A percentile compares a stretch with the other conserved stretches of the same genome.
Conservation (phyloP, 1,139 yeast genomes). For the Arxiozyma bovina region DNA sequence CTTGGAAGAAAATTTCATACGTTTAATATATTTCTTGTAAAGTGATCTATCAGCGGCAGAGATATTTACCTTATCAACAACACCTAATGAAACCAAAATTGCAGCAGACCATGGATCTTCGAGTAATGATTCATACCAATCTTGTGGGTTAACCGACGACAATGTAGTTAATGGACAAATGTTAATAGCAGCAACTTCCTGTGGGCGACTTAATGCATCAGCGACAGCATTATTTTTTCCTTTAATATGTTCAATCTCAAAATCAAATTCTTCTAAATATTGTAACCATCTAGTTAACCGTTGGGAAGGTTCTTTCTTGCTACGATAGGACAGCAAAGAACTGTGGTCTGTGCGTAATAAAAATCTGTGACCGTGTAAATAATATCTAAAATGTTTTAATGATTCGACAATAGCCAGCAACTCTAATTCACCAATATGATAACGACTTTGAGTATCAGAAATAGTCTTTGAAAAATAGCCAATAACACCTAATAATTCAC, state of each 20-base stretch:
- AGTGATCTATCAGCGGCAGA: neutral
- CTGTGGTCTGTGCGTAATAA: constrained; percentile 12
- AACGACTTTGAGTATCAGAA: constrained; percentile 9
- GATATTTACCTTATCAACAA: neutral
- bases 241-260: constrained; percentile 6
- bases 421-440: constrained; percentile 12
- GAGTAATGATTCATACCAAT: neutral
- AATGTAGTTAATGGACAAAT: neutral
- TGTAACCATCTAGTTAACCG: constrained; percentile 13
- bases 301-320: constrained; percentile 8
- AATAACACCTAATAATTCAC: constrained; percentile 10
- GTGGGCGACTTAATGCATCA: constrained; percentile 10
- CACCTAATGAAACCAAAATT: neutral
- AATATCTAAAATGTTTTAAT: constrained; percentile 9
- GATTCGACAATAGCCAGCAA: constrained; percentile 12
- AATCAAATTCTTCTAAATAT: constrained; percentile 10
- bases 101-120: constrained; percentile 2
- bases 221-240: constrained; percentile 11
- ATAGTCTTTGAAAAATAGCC: constrained; percentile 12
- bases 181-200: neutral
- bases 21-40: neutral
- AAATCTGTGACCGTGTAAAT: constrained; percentile 11
- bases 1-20: neutral
- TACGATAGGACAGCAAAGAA: constrained; percentile 7
- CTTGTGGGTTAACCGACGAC: neutral